Percentiles rank a stretch among this genome's conserved stretches.
Evolutionary conservation across 2,329 filamentous ascomycete species (phyloP).

Genomic region (Seiridium unicorne): DNA sequence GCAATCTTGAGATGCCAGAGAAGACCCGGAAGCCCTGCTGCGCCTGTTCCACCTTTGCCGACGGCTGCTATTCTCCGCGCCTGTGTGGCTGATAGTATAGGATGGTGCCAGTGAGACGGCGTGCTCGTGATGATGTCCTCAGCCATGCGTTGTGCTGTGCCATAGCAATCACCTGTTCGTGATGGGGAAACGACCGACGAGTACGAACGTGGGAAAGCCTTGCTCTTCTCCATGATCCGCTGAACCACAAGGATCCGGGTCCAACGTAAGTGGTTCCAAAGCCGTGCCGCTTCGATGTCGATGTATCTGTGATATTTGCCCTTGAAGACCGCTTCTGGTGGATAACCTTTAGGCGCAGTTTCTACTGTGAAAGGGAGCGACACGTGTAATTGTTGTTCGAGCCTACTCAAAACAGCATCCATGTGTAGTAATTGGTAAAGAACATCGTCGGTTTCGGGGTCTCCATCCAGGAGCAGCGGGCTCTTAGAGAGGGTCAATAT

Average conservation of each 20-base stretch:
- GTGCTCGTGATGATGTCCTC: slow-evolving; percentile 44
- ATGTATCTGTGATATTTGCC: slow-evolving; percentile 54
- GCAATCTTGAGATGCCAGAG: slow-evolving; percentile 48
- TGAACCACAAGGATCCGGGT: slow-evolving; percentile 53
- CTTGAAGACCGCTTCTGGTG: slow-evolving; percentile 44
- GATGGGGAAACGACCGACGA: slow-evolving; percentile 25
- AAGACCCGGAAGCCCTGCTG: slow-evolving; percentile 45
- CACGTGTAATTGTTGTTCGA: slow-evolving; percentile 33
- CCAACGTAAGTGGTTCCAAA: slow-evolving; percentile 62
- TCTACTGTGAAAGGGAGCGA: slow-evolving; percentile 37
- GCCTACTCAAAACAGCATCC: slow-evolving; percentile 36
- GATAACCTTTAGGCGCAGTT: slow-evolving; percentile 24
- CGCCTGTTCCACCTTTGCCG: slow-evolving; percentile 41
- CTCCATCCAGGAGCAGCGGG: slow-evolving; percentile 35
- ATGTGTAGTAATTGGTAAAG: slow-evolving; percentile 38
- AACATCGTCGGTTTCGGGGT: slow-evolving; percentile 28
- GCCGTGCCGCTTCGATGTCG: slow-evolving; percentile 50
- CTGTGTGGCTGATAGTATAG: slow-evolving; percentile 36
- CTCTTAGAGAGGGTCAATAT: slow-evolving; percentile 33
- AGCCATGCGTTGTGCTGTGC: slow-evolving; percentile 35
- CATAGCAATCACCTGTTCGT: slow-evolving; percentile 29
- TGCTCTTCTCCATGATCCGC: slow-evolving; percentile 41
- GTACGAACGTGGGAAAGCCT: slow-evolving; percentile 37
- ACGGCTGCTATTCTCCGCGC: slow-evolving; percentile 32
- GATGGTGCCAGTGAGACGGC: slow-evolving; percentile 52